Conservation (phyloP, 148 eudicot species). For the Bassia scoparia region DNA sequence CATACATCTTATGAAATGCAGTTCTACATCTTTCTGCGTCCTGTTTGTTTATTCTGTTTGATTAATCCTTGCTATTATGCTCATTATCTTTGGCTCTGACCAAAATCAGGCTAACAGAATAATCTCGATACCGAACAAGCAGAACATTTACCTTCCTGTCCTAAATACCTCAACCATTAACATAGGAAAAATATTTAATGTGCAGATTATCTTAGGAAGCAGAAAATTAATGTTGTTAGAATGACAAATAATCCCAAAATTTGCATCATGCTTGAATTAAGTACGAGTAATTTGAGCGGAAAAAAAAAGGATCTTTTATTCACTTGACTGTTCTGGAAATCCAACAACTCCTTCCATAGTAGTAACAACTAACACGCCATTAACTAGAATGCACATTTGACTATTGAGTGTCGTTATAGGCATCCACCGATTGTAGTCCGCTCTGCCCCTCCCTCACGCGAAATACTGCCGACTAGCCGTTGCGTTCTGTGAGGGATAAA, state of each 20-base stretch:
- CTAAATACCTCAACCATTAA: background rate
- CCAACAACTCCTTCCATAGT: background rate
- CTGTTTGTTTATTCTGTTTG: background rate
- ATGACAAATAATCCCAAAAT: background rate
- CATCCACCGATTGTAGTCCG: background rate
- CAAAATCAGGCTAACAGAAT: background rate
- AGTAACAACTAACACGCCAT: background rate
- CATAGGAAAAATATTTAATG: background rate
- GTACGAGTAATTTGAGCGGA: no score
- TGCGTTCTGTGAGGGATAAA: no score
- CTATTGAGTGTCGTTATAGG: no score
- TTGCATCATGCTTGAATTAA: background rate
- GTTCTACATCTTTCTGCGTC: background rate
- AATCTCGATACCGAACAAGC: background rate
- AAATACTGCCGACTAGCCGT: no score
- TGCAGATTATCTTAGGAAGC: background rate
- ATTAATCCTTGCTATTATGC: background rate
- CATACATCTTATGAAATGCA: slow-evolving; percentile 10
- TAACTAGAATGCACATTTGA: background rate
- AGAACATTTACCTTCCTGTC: background rate
- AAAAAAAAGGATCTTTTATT: no score
- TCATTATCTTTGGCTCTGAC: background rate
- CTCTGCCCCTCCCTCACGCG: no score
- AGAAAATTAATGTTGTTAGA: background rate
- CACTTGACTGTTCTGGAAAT: background rate